phyloP scores from a whole-genome alignment of 176 grass and related monocot species.

The Carex parvula region DNA sequence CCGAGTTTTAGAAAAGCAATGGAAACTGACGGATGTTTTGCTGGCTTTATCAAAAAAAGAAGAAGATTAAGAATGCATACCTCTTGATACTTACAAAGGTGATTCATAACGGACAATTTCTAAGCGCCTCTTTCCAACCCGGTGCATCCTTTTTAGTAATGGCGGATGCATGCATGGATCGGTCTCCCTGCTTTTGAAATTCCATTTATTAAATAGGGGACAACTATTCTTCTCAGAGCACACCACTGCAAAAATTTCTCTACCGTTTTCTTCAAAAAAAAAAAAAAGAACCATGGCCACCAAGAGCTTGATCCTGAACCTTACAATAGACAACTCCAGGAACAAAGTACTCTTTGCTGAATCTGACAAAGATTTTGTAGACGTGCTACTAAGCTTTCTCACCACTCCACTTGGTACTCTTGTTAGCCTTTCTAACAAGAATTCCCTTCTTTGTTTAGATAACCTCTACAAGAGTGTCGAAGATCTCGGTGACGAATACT shows the following conservation, averaged over 20 bases:
- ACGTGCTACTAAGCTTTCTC: conserved; percentile 52
- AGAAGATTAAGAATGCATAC: too few species aligned
- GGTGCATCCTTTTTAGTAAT: too few species aligned
- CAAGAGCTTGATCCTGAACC: conserved; percentile 21
- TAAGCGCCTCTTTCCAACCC: background rate
- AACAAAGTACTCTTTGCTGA: conserved; percentile 41
- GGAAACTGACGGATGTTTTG: too few species aligned
- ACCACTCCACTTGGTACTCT: conserved; percentile 41
- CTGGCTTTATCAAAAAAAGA: too few species aligned
- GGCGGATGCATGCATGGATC: background rate
- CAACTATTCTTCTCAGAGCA: background rate
- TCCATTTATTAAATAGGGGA: background rate
- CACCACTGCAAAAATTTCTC: background rate
- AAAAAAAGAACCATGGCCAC: background rate
- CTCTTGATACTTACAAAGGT: too few species aligned
- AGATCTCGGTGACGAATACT: conserved; percentile 1
- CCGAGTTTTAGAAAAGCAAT: too few species aligned
- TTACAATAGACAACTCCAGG: conserved; percentile 37
- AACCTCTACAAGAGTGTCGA: conserved; percentile 22
- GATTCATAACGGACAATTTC: too few species aligned
- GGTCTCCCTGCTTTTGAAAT: background rate
- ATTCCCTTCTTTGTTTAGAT: background rate
- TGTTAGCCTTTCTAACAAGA: conserved; percentile 31
- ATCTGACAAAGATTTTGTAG: conserved; percentile 47
- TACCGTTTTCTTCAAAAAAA: background rate